These are phyloP conservation scores for Scedosporium boydii DNA, from an alignment of 2,329 filamentous ascomycete species.

Conservation along the genomic window DNA sequence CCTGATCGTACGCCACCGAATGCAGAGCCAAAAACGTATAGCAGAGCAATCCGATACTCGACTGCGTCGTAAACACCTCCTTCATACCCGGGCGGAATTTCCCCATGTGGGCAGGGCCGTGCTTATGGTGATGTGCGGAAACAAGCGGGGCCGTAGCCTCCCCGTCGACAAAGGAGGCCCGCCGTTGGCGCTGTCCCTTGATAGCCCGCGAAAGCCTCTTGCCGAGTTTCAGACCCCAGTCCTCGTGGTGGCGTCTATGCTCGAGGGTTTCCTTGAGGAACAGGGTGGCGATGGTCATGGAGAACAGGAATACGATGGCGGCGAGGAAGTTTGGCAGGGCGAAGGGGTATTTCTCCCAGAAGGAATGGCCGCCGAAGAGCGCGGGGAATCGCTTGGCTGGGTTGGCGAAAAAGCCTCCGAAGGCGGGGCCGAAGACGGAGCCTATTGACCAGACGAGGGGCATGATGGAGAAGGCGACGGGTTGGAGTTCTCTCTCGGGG, in stretches of 20 bases:
- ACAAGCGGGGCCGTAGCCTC: slow-evolving; percentile 49
- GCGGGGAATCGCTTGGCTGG: slow-evolving; percentile 66
- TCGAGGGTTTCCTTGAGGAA: slow-evolving; percentile 84
- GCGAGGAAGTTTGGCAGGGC: slow-evolving; percentile 74
- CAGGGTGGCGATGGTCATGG: slow-evolving; percentile 61
- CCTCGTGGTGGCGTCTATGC: slow-evolving; percentile 54
- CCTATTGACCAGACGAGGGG: slow-evolving; percentile 83
- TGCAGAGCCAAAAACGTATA: slow-evolving; percentile 80
- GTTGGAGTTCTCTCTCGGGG: slow-evolving; percentile 75
- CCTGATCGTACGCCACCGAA: slow-evolving; percentile 75
- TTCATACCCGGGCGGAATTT: slow-evolving; percentile 29
- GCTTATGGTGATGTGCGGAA: slow-evolving; percentile 21
- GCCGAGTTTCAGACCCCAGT: slow-evolving; percentile 70
- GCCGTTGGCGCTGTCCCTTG: slow-evolving; percentile 21
- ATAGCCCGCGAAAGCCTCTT: slow-evolving; percentile 46
- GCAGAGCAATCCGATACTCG: slow-evolving; percentile 61
- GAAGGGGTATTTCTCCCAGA: slow-evolving; percentile 74
- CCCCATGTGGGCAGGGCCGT: slow-evolving; percentile 11
- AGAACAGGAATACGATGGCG: slow-evolving; percentile 66
- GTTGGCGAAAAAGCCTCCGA: slow-evolving; percentile 79
- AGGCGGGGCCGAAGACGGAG: slow-evolving; percentile 75
- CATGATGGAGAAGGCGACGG: slow-evolving; percentile 86
- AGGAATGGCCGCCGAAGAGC: slow-evolving; percentile 55
- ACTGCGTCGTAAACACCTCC: slow-evolving; percentile 67
- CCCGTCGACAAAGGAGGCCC: slow-evolving; percentile 41